Conservation (phyloP, 768 basidiomycete species). For the Hortiboletus flavorubellus region DNA sequence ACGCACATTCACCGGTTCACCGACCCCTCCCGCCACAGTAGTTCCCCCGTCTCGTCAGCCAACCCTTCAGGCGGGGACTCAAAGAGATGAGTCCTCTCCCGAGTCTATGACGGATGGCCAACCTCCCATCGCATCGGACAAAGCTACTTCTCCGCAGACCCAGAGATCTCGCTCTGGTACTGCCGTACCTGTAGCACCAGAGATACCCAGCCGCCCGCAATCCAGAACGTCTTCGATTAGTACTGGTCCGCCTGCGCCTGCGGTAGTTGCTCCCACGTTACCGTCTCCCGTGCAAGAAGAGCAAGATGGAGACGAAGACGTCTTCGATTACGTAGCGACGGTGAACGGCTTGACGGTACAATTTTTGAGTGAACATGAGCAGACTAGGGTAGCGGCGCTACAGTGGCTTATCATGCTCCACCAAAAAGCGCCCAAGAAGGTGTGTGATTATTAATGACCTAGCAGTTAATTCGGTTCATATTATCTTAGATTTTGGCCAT, state of each 20-base stretch:
- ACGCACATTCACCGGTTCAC: conserved; percentile 48
- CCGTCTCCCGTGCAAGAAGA: conserved; percentile 30
- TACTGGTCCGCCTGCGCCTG: conserved; percentile 33
- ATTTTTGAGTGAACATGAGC: conserved; percentile 94
- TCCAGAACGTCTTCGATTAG: conserved; percentile 56
- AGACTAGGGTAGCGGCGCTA: conserved; percentile 91
- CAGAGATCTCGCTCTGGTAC: conserved; percentile 25
- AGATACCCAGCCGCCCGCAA: conserved; percentile 54
- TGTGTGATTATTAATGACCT: conserved; percentile 22
- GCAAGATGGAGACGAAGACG: conserved; percentile 60
- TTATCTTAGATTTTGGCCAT: conserved; percentile 77
- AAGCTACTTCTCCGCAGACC: conserved; percentile 35
- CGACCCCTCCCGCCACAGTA: conserved; percentile 35
- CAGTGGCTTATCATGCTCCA: conserved; percentile 99
- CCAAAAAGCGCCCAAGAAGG: conserved; percentile 96
- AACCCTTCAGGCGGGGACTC: conserved; percentile 39
- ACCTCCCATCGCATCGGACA: conserved; percentile 33
- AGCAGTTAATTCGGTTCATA: neutral
- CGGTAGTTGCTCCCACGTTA: conserved; percentile 26
- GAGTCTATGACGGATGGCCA: conserved; percentile 40
- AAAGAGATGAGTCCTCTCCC: conserved; percentile 47
- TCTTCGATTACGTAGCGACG: conserved; percentile 88
- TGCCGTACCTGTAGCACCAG: conserved; percentile 26
- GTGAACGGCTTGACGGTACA: conserved; percentile 92
- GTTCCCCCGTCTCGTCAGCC: conserved; percentile 45